These are phyloP conservation scores for Solanum aculeatissimum DNA, from an alignment of 305 asterid species.

Conservation along the genomic window DNA sequence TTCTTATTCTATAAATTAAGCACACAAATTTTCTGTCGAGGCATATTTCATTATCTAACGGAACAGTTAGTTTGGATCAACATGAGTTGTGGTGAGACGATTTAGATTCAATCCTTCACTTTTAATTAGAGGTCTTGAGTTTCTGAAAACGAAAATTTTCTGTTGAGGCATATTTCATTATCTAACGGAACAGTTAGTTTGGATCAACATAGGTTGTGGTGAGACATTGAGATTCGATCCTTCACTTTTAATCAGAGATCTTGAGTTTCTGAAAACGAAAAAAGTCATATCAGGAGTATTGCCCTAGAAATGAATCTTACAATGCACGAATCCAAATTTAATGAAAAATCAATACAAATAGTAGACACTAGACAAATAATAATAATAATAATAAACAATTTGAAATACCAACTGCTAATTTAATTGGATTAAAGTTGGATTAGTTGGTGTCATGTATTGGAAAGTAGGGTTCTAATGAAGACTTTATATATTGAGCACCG, in stretches of 20 bases:
- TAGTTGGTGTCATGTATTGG: constrained; percentile 4
- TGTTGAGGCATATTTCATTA: background rate
- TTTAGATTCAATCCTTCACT: background rate
- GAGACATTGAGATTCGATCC: background rate
- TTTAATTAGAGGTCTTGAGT: fast-evolving
- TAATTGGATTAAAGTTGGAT: background rate
- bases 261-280: background rate
- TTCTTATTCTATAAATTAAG: background rate
- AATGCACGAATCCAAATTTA: background rate
- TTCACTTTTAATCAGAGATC: background rate
- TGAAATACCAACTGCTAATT: background rate
- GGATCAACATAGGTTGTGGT: background rate
- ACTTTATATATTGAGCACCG: background rate
- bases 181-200: background rate
- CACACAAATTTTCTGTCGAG: background rate
- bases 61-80: background rate
- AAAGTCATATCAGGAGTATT: background rate
- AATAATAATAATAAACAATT: background rate
- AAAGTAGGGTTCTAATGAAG: background rate
- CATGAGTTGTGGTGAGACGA: background rate
- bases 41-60: background rate
- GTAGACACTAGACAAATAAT: fast-evolving
- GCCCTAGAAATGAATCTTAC: no score
- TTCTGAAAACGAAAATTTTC: background rate
- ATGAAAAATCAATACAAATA: background rate